These are phyloP conservation scores for Myotisia sp. DNA, from an alignment of 2,329 filamentous ascomycete species.

Conservation along the genomic window DNA sequence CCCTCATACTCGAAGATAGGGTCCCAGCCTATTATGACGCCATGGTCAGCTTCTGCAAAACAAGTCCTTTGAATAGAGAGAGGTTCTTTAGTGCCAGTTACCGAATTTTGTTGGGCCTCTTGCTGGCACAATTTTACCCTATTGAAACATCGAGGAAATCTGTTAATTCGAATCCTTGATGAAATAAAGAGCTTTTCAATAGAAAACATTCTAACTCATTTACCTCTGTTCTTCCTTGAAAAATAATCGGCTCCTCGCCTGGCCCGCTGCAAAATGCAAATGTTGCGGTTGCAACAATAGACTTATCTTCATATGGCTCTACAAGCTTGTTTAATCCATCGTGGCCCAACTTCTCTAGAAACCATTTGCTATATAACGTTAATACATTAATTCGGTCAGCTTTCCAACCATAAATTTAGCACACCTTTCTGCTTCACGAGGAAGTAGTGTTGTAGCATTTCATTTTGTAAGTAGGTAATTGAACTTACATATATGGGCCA, in stretches of 20 bases:
- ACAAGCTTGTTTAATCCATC: constrained; percentile 81
- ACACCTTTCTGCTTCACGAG: too few species aligned
- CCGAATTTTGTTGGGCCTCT: constrained; percentile 72
- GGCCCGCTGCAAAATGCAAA: constrained; percentile 85
- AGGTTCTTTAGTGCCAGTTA: too few species aligned
- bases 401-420: too few species aligned
- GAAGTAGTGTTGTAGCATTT: too few species aligned
- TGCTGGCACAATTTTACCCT: constrained; percentile 71
- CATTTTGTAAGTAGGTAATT: neutral
- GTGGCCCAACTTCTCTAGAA: constrained; percentile 69
- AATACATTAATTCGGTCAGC: neutral
- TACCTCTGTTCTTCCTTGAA: constrained; percentile 79
- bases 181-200: neutral
- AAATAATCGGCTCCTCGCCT: constrained; percentile 67
- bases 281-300: constrained; percentile 84
- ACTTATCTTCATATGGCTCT: constrained; percentile 76
- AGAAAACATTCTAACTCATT: neutral
- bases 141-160: constrained; percentile 1
- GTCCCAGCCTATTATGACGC: constrained; percentile 77
- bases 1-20: constrained; percentile 89
- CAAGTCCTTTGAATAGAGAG: too few species aligned
- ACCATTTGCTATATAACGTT: constrained; percentile 64
- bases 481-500: constrained; percentile 77
- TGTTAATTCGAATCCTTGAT: constrained; percentile 2
- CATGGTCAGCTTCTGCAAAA: too few species aligned